Evolutionary conservation across 768 basidiomycete genomes (phyloP).

Genomic region (Collybia mongolica): DNA sequence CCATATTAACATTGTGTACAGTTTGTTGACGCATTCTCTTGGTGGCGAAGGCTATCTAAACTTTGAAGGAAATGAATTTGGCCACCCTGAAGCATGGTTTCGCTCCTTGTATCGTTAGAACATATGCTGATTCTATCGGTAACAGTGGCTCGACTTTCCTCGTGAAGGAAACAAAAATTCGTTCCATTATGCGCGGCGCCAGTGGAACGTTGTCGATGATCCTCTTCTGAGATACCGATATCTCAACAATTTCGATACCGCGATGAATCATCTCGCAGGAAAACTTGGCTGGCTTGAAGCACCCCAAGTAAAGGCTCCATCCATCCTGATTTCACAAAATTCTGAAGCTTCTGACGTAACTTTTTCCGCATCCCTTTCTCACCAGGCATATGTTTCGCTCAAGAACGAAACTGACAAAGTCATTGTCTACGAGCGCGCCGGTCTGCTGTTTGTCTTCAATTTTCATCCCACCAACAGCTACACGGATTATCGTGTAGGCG

Average conservation of each 20-base stretch:
- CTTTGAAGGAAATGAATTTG: conserved; percentile 98
- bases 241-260: conserved; percentile 89
- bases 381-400: conserved; percentile 87
- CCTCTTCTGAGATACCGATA: conserved; percentile 84
- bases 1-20: conserved; percentile 25
- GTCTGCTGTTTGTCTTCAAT: conserved; percentile 95
- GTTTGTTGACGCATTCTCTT: conserved; percentile 85
- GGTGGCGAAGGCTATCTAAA: conserved; percentile 98
- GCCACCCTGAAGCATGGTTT: conserved; percentile 83
- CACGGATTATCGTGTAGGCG: conserved; percentile 91
- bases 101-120: not conserved
- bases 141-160: conserved; percentile 97
- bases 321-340: not conserved
- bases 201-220: conserved; percentile 96
- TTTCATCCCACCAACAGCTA: conserved; percentile 92
- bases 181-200: conserved; percentile 95
- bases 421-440: conserved; percentile 91
- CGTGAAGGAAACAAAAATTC: conserved; percentile 94
- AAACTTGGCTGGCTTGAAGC: conserved; percentile 83
- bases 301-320: conserved; percentile 51
- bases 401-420: conserved; percentile 94
- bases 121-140: conserved; percentile 3
- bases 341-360: not conserved
- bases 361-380: conserved; percentile 5
- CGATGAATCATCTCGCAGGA: conserved; percentile 87